Percentiles rank a stretch among this genome's conserved stretches.
Evolutionary conservation across 805 yeast species (phyloP).

Genomic region (Priceomyces castillae): DNA sequence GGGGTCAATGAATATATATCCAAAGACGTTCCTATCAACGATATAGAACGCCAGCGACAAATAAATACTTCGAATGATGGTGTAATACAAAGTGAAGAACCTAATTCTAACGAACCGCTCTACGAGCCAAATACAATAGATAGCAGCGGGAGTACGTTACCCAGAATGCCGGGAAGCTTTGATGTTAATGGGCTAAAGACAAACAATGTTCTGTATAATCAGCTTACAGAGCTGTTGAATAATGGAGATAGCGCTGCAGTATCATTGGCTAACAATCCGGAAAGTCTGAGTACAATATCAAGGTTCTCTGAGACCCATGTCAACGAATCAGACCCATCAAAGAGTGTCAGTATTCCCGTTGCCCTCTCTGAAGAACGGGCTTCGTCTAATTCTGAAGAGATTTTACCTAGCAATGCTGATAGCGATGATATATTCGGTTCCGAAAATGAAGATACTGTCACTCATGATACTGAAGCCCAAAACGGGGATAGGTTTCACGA

Average conservation of each 20-base stretch:
- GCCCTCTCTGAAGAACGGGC: background rate
- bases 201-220: conserved; percentile 10
- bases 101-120: background rate
- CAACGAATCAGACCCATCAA: background rate
- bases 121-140: background rate
- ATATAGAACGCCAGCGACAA: background rate
- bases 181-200: conserved; percentile 19
- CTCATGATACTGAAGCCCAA: background rate
- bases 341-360: background rate
- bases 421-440: background rate
- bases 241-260: conserved; percentile 2
- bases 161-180: conserved; percentile 25
- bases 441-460: background rate
- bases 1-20: background rate
- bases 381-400: background rate
- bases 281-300: conserved; percentile 4
- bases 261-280: conserved; percentile 3
- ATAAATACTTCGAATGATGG: background rate
- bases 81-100: background rate
- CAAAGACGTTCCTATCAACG: background rate
- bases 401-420: background rate
- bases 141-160: conserved; percentile 10
- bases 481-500: background rate
- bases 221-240: conserved; percentile 11
- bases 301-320: background rate